A percentile compares a stretch with the other conserved stretches of the same genome.
These are phyloP conservation scores for Populus simonii DNA, from an alignment of 345 rosid species.

Conservation along the genomic window DNA sequence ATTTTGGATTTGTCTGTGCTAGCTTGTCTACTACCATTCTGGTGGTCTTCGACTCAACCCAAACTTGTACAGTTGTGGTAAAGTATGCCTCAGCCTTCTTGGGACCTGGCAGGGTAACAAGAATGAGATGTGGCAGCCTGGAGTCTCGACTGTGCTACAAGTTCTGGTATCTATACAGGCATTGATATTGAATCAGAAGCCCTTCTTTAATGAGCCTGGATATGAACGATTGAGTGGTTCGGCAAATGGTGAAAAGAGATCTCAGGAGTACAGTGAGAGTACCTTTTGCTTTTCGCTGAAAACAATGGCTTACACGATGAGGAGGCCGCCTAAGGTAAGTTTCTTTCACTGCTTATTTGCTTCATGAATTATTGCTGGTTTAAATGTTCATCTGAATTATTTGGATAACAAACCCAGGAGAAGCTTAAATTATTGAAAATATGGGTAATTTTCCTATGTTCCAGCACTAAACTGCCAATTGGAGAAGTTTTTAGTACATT, in stretches of 20 bases:
- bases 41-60: conserved; percentile 89
- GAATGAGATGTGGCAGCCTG: conserved; percentile 86
- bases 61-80: conserved; percentile 66
- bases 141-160: conserved; percentile 72
- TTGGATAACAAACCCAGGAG: not conserved
- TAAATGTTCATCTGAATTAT: not conserved
- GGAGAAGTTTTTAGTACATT: not conserved
- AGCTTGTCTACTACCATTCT: conserved; percentile 73
- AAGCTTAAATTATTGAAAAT: not conserved
- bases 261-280: conserved; percentile 63
- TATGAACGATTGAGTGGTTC: conserved; percentile 44
- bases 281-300: conserved; percentile 56
- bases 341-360: conserved; percentile 5
- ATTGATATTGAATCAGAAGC: conserved; percentile 74
- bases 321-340: conserved; percentile 81
- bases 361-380: not conserved
- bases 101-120: conserved; percentile 77
- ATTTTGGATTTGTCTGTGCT: conserved; percentile 22
- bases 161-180: conserved; percentile 95
- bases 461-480: not conserved
- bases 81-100: conserved; percentile 92
- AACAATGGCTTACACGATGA: conserved; percentile 69
- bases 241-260: conserved; percentile 41
- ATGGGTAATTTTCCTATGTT: not conserved
- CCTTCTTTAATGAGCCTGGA: conserved; percentile 92